Base-by-base conservation (phyloP, 768 basidiomycete genomes). In the Fibroporia radiculosa region DNA sequence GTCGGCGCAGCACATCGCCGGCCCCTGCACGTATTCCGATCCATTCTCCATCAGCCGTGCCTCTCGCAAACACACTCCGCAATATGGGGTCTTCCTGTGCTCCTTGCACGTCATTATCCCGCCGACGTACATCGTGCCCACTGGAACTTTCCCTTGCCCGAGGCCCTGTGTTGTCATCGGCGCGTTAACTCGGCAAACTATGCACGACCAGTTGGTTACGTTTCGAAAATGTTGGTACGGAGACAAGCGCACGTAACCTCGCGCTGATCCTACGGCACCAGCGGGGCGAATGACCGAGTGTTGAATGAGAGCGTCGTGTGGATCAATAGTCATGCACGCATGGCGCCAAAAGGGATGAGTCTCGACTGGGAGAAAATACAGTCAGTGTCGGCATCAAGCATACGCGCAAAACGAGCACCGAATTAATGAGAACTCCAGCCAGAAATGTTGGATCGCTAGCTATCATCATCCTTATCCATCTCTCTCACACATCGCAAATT, bases 311-410 rank as follows among this genome's bases (percentile, higher is more conserved):
- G 62, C 51, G 55, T 83, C 82, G 33, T 70, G 63, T 5, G 82
- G 82, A 64, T 87, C 84, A 49, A 86, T 64, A 24, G 76, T 59
- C 3, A 71, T 57, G 45, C 76, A 70, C 1, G 80, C 82, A 48
- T 82, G 78, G 48, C 70, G 69, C 84, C 84, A 87, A 57, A 84
- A 85, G 14, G 71, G 61, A 64, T 86, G 84, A 6, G 70, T 67
- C 66, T 84, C 77, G 45, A 87, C 84, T 86, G 55, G 4, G 51
- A 26, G 45, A 44, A 28, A 42, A 32, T 28, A 38, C 45, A 35
- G 49, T 41, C 25, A 23, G 48, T 48, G 43, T 47, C 47, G 45
- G 50, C 48, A 47, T 47, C 42, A 45, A 44, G 36, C 38, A 35
- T n/a, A n/a, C n/a, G n/a, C n/a, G n/a, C n/a, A n/a, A n/a, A n/a